phyloP scores from a whole-genome alignment of 495 filamentous ascomycete species.

The Aspergillus biplanus region DNA sequence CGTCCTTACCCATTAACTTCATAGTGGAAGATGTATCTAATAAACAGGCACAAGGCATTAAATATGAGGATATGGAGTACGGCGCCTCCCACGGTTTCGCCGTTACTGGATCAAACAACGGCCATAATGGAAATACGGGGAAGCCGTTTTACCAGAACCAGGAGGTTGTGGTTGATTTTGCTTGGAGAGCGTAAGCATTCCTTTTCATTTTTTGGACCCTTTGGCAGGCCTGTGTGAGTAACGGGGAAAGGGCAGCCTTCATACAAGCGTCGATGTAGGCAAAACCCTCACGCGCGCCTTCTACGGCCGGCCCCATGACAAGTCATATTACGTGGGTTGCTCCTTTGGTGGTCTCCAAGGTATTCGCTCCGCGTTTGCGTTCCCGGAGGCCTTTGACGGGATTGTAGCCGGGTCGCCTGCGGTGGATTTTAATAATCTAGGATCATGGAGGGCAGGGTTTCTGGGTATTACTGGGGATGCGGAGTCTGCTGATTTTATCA shows the following conservation, averaged over 20 bases:
- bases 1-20: conserved; percentile 7
- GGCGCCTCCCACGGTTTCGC: conserved; percentile 49
- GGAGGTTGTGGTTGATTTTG: conserved; percentile 48
- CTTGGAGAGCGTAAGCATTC: conserved; percentile 22
- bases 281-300: conserved; percentile 13
- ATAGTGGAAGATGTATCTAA: conserved; percentile 1
- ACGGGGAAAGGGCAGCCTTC: neutral
- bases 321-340: conserved; percentile 49
- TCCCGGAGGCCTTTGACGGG: conserved; percentile 57
- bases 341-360: conserved; percentile 49
- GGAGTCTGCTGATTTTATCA: conserved; percentile 47
- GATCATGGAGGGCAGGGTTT: conserved; percentile 40
- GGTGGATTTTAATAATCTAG: conserved; percentile 43
- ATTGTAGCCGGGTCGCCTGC: conserved; percentile 55
- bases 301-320: conserved; percentile 14
- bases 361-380: conserved; percentile 38
- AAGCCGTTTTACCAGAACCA: conserved; percentile 46
- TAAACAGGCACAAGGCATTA: conserved; percentile 30
- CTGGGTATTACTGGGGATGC: conserved; percentile 39
- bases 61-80: conserved; percentile 42
- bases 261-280: conserved; percentile 8
- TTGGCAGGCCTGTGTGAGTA: neutral
- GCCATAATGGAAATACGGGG: conserved; percentile 52
- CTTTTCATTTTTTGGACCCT: neutral
- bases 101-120: conserved; percentile 53